Evolutionary conservation across 345 rosid genomes (phyloP), one percentile per base, ranked within the genome.

Genomic region (Moricandia arvensis): DNA sequence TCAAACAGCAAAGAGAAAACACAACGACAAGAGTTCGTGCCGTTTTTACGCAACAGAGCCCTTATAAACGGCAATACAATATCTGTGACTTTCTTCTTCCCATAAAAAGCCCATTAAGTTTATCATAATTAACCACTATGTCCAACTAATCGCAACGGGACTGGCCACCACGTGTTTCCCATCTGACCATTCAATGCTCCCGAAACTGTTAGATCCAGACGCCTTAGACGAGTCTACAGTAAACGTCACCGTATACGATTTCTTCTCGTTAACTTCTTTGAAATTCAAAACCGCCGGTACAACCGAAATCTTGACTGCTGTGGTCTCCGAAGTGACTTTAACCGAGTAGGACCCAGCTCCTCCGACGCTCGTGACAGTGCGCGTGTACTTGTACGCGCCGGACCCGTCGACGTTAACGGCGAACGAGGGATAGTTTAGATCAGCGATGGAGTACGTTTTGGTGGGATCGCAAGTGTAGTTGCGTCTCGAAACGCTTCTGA

Each of bases 121-220:
- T 55, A 6, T 18, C 15, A 54, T 12, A 68, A 73, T 55, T 74
- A 73, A 73, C 80, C n/a, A 69, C 82, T 76, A 88, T 72, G 79
- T 69, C 97, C 98, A 91, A 78, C 79, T 89, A 79, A 94, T 63
- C 2, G 88, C 96, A 59, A 94, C 82, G n/a, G 98, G 95, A 73
- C 97, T 94, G 4, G 83, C 86, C 13, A 91, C 98, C 53, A 73
- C 77, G 77, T 83, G 85, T 65, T 80, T 85, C 68, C 91, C 97
- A 76, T 91, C 96, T 5, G 91, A 78, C 98, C 98, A 94, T 74
- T 82, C 85, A 30, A 91, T 73, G 7, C 83, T 80, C 10, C 86
- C 93, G 41, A 90, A 90, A 75, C 73, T 80, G n/a, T 81, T 79
- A 9, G 84, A 77, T 54, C 65, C 80, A 0, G 84, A 3, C 3